Percentiles rank a stretch among this genome's conserved stretches.
Evolutionary conservation across 305 asterid species (phyloP).

Genomic region (Ajuga reptans): DNA sequence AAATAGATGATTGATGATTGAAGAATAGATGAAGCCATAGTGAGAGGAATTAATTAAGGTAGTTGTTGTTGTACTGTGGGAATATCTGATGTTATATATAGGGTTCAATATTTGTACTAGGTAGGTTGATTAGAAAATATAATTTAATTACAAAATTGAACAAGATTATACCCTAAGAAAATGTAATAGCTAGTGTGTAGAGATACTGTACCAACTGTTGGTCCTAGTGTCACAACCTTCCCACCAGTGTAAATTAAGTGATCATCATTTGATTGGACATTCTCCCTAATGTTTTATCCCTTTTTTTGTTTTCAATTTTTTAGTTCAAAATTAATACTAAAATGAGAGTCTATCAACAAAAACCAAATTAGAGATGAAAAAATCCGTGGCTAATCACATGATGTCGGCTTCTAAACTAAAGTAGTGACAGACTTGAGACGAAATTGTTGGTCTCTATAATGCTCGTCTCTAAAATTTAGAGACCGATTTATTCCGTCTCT

Average conservation of each 20-base stretch:
- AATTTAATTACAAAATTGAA: neutral
- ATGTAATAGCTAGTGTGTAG: neutral
- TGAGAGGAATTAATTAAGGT: neutral
- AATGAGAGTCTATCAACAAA: too few species aligned
- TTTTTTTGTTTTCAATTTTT: neutral
- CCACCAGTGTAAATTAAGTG: conserved; percentile 15
- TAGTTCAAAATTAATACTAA: too few species aligned
- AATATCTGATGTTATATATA: neutral
- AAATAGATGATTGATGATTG: neutral
- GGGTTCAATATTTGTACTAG: neutral
- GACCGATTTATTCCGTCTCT: too few species aligned
- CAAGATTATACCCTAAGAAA: conserved; percentile 23
- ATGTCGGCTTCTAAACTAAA: too few species aligned
- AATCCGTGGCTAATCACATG: too few species aligned
- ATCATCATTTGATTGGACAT: conserved; percentile 26
- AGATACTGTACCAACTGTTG: conserved; percentile 26
- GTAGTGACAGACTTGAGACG: too few species aligned
- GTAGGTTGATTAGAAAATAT: neutral
- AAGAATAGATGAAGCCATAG: conserved; percentile 18
- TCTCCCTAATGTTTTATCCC: conserved; percentile 1
- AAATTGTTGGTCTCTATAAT: too few species aligned
- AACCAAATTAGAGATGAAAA: too few species aligned
- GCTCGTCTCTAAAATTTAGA: too few species aligned
- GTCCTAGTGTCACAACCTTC: conserved; percentile 5
- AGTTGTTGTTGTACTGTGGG: neutral